Evolutionary conservation across 768 basidiomycete species (phyloP).

Genomic region (Calvatia gigantea): DNA sequence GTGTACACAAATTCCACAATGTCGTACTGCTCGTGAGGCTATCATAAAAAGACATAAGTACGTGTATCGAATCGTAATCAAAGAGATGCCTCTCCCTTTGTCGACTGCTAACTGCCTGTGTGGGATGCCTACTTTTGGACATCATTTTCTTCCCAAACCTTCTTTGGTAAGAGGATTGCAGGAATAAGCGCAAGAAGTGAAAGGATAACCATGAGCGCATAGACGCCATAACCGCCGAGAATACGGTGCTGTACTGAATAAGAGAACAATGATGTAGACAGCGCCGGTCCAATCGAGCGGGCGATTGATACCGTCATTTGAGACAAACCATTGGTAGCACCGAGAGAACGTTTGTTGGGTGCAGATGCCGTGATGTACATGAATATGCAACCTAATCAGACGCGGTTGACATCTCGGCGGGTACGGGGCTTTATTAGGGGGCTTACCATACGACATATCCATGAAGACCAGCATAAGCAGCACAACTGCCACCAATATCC

Average conservation of each 20-base stretch:
- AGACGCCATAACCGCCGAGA: constrained; percentile 44
- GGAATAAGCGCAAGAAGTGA: constrained; percentile 28
- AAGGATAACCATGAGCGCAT: constrained; percentile 32
- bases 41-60: neutral
- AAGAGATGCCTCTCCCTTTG: neutral
- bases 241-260: constrained; percentile 45
- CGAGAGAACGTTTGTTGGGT: constrained; percentile 46
- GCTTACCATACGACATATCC: constrained; percentile 45
- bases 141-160: constrained; percentile 29
- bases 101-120: neutral
- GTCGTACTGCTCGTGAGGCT: neutral
- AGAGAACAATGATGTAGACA: constrained; percentile 51
- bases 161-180: constrained; percentile 31
- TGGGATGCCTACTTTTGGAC: neutral
- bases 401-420: neutral
- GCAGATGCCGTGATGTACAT: constrained; percentile 49
- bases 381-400: constrained; percentile 38
- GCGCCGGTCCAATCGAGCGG: constrained; percentile 46
- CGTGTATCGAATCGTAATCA: neutral
- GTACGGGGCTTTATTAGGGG: neutral
- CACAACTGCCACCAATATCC: constrained; percentile 29
- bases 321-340: constrained; percentile 48
- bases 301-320: constrained; percentile 42
- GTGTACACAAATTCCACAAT: neutral
- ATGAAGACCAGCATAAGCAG: constrained; percentile 31